Conservation (phyloP, 164 flowering plant species). For the Kalanchoe fedtschenkoi region DNA sequence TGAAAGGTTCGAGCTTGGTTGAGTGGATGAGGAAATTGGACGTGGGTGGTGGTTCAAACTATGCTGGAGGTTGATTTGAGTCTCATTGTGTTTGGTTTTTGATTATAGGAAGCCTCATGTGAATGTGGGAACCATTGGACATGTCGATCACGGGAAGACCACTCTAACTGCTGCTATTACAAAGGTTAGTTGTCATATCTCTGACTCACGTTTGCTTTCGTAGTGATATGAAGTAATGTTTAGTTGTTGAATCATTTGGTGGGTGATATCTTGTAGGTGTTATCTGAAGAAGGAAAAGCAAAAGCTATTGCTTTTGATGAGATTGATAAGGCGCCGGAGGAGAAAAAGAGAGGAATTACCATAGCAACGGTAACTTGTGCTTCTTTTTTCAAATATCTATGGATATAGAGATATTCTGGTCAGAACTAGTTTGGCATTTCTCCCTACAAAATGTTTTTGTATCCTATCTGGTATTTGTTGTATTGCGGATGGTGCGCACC, state of each 20-base stretch:
- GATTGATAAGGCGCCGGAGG: constrained; percentile 65
- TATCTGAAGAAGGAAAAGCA: background rate
- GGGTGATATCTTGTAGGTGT: background rate
- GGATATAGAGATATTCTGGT: no score
- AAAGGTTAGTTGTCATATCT: constrained; percentile 15
- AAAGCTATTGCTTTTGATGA: constrained; percentile 25
- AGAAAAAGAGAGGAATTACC: constrained; percentile 50
- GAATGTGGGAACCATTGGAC: constrained; percentile 61
- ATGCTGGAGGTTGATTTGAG: background rate
- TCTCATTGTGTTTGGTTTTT: background rate
- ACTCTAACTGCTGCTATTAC: constrained; percentile 63
- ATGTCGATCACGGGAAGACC: constrained; percentile 68
- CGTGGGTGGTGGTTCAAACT: background rate
- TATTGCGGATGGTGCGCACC: background rate
- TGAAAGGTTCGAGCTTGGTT: background rate
- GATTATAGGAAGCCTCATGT: constrained; percentile 45
- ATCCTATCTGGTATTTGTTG: background rate
- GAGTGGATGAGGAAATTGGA: background rate
- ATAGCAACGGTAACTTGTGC: constrained; percentile 30
- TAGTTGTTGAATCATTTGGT: background rate
- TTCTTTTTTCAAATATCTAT: background rate
- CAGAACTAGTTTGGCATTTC: background rate
- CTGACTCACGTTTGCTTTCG: no score
- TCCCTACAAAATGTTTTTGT: background rate
- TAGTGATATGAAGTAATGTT: background rate